phyloP scores from a whole-genome alignment of 1,284 basidiomycete species.

The Amylostereum chailletii region DNA sequence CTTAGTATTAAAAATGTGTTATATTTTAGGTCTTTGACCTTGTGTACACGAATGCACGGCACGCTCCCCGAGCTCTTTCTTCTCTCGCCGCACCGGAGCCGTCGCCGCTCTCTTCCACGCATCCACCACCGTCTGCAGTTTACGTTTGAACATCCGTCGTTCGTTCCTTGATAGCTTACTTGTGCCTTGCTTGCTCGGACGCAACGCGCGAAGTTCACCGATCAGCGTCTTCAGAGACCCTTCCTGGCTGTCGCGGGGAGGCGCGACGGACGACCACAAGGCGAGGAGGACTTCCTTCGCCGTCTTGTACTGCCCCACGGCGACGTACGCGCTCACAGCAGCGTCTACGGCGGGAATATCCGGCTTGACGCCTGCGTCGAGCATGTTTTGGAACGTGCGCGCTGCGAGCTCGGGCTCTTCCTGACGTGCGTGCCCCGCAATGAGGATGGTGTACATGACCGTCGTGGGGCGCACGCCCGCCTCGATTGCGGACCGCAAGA shows the following conservation, averaged over 20 bases:
- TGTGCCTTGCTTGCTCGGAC: constrained; percentile 10
- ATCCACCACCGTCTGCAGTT: constrained; percentile 5
- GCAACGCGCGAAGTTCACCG: constrained; percentile 31
- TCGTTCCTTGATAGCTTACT: constrained; percentile 6
- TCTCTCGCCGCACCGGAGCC: too few species aligned
- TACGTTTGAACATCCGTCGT: background rate
- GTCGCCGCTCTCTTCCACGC: background rate
- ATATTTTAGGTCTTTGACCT: too few species aligned
- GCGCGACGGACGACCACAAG: constrained; percentile 57
- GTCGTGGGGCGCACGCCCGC: constrained; percentile 46
- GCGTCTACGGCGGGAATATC: constrained; percentile 63
- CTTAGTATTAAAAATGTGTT: too few species aligned
- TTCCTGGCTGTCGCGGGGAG: constrained; percentile 35
- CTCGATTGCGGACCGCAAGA: constrained; percentile 40
- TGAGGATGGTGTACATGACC: constrained; percentile 66
- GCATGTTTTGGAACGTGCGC: constrained; percentile 52
- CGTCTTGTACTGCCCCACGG: constrained; percentile 36
- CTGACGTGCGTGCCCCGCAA: constrained; percentile 52
- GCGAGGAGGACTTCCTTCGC: constrained; percentile 46
- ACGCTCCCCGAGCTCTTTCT: too few species aligned
- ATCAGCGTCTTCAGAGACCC: constrained; percentile 37
- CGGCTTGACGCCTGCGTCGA: constrained; percentile 48
- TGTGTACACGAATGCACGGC: too few species aligned
- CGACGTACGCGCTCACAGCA: constrained; percentile 56
- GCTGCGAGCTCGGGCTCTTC: constrained; percentile 47